Evolutionary conservation across 495 filamentous ascomycete genomes (phyloP).

Genomic region (Massariosphaeria phaeospora): DNA sequence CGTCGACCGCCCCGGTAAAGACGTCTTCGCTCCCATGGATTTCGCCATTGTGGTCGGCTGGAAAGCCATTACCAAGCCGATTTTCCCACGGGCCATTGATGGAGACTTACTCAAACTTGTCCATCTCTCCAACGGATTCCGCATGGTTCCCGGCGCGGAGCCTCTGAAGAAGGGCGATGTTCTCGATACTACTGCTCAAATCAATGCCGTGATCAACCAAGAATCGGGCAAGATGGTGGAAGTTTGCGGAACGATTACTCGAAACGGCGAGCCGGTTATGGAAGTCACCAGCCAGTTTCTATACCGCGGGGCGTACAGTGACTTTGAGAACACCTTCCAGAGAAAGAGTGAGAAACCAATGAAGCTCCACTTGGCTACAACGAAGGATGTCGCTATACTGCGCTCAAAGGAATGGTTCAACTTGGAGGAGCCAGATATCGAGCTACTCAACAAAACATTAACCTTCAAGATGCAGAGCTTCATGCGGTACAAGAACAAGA

Average conservation of each 20-base stretch:
- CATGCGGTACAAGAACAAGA: conserved; percentile 90
- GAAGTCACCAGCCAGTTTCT: conserved; percentile 97
- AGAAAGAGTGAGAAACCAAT: conserved; percentile 93
- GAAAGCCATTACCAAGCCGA: conserved; percentile 98
- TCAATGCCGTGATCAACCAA: conserved; percentile 97
- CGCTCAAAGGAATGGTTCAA: conserved; percentile 97
- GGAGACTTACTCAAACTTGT: conserved; percentile 92
- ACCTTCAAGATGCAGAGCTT: conserved; percentile 94
- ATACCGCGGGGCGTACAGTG: conserved; percentile 85
- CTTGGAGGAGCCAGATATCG: conserved; percentile 70
- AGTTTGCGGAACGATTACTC: conserved; percentile 90
- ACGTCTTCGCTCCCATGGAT: conserved; percentile 95
- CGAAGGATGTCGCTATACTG: conserved; percentile 87
- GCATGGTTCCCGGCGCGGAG: conserved; percentile 94
- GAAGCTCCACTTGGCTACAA: conserved; percentile 79
- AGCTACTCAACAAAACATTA: conserved; percentile 83
- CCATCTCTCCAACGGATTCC: conserved; percentile 93
- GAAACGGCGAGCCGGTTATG: conserved; percentile 88
- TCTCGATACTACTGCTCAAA: conserved; percentile 86
- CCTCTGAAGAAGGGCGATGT: conserved; percentile 92
- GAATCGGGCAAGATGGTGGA: conserved; percentile 99
- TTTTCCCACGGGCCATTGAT: conserved; percentile 91
- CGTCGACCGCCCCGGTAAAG: conserved; percentile 91
- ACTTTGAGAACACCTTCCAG: conserved; percentile 98
- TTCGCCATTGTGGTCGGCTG: conserved; percentile 98